A percentile compares a stretch with the other conserved stretches of the same genome.
Evolutionary conservation across 441 rosid species (phyloP).

Genomic region (Pelargonium fulgidum): DNA sequence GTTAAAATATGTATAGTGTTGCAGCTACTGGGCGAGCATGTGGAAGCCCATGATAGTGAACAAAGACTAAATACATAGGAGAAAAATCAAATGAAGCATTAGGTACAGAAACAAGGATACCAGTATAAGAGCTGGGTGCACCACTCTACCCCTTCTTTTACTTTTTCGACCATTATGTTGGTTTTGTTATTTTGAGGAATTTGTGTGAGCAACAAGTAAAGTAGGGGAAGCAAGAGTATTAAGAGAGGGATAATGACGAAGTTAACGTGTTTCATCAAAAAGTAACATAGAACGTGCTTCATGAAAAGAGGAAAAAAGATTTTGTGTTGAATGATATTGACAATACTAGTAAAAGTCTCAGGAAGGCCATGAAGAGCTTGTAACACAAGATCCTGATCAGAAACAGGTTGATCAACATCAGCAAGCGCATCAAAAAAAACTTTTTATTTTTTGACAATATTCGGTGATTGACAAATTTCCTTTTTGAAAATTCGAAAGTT

Average conservation of each 20-base stretch:
- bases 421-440: background rate
- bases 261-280: background rate
- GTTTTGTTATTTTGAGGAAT: background rate
- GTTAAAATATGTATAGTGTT: too few relatives aligned
- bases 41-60: background rate
- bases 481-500: background rate
- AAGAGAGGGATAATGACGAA: background rate
- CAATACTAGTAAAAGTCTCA: background rate
- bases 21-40: too few relatives aligned
- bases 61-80: too few relatives aligned
- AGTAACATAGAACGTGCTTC: background rate
- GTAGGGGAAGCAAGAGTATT: background rate
- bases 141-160: background rate
- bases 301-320: background rate
- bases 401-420: background rate
- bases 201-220: background rate
- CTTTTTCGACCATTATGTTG: background rate
- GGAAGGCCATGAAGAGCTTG: background rate
- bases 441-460: background rate
- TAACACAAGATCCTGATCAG: background rate
- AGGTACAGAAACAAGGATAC: too few relatives aligned
- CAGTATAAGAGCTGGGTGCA: too few relatives aligned
- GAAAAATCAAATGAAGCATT: too few relatives aligned
- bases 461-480: background rate
- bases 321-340: background rate